Base-by-base conservation (phyloP, 805 yeast species). In the Cyberlindnera mycetangii region DNA sequence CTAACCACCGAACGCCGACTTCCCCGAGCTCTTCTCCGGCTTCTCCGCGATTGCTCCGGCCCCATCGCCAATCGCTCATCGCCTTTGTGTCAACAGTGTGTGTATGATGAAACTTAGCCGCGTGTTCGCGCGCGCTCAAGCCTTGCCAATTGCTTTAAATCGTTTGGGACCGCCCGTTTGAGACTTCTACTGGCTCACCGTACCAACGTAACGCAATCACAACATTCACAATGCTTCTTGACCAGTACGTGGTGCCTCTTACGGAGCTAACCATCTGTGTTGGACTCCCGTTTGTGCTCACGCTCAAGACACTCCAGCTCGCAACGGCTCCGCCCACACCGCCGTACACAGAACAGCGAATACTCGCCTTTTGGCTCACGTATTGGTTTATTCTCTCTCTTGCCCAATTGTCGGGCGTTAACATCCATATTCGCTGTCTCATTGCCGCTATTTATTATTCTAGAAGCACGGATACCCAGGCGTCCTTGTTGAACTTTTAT, bases 381-480 rank as follows among this genome's bases (percentile, higher is more conserved):
- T 55, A 57, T 39, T 57, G 61, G 61, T 41, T 50, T 3, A 18
- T 48, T 2, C 27, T 49, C 3, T 45, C 45, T 17, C 18, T 56
- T 3, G 44, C 47, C 11, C 37, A 40, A 5, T 20, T 47, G 5
- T 34, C 50, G 4, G 49, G 48, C 14, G 42, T 54, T 30, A 54
- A 54, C 30, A n/a, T 32, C 32, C 59, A 54, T 28, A 39, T 51
- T 5, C 46, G 47, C 20, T 22, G 37, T 16, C 19, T 48, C 6
- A 41, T 57, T 30, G 44, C 56, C 1, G n/a, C 42, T 7, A 32
- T 49, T 16, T 57, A 51, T 34, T 32, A 39, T 14, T 16, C 45
- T n/a, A 40, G 39, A 19, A 41, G 43, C 16, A 25, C 25, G 0
- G 32, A 31, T 5, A 37, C 45, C 1, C 22, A 39, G 25, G 9